A percentile compares a stretch with the other conserved stretches of the same genome.
phyloP scores from a whole-genome alignment of 805 yeast genomes.

The Candida boleticola region DNA sequence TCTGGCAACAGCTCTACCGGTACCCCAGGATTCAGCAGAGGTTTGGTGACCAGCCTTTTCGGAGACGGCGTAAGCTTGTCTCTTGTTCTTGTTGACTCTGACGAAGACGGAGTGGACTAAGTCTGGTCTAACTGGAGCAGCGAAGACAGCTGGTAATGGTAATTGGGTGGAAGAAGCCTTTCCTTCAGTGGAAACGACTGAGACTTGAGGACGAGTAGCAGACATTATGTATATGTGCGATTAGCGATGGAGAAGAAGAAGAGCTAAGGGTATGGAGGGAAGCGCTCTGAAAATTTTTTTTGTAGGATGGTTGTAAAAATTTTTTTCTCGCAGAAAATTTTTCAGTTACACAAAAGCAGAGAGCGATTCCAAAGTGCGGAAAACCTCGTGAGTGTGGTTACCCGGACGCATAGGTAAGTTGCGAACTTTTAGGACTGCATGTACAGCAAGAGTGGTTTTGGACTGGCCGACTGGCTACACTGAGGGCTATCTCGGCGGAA shows the following conservation, averaged over 20 bases:
- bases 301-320: conserved; percentile 13
- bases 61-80: conserved; percentile 99
- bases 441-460: too few relatives aligned
- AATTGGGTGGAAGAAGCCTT: conserved; percentile 79
- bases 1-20: conserved; percentile 99
- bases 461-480: too few relatives aligned
- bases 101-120: conserved; percentile 98
- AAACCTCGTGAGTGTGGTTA: too few relatives aligned
- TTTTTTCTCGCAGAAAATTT: conserved; percentile 12
- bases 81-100: conserved; percentile 99
- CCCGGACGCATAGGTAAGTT: too few relatives aligned
- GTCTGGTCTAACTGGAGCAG: conserved; percentile 99
- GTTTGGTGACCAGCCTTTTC: conserved; percentile 99
- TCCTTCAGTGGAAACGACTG: conserved; percentile 88
- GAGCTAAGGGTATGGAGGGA: too few relatives aligned
- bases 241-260: conserved; percentile 18
- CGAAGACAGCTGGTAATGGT: conserved; percentile 97
- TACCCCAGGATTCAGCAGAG: conserved; percentile 99
- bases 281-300: conserved; percentile 7
- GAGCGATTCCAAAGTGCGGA: too few relatives aligned
- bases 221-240: conserved; percentile 39
- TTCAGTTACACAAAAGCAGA: conserved; percentile 6
- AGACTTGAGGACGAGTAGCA: conserved; percentile 85
- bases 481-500: too few relatives aligned
- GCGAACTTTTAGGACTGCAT: too few relatives aligned